Evolutionary conservation across 306 rosid genomes (phyloP).

Genomic region (Benincasa hispida): DNA sequence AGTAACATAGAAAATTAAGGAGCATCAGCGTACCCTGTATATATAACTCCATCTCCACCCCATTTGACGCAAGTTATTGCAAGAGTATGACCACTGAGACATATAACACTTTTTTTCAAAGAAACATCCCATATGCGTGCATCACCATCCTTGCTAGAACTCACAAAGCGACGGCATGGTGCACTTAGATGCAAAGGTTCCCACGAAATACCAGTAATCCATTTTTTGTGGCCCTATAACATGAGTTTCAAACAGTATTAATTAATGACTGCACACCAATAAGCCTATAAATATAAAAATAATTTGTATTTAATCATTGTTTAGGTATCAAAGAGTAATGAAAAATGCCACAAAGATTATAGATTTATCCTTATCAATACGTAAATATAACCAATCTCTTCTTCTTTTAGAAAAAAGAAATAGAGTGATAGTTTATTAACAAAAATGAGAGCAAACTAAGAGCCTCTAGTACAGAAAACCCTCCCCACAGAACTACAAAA

Average conservation of each 20-base stretch:
- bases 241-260: slow-evolving; percentile 1
- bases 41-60: slow-evolving; percentile 97
- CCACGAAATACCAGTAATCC: slow-evolving; percentile 97
- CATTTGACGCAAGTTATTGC: slow-evolving; percentile 90
- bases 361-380: background rate
- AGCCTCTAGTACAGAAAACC: background rate
- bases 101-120: slow-evolving; percentile 43
- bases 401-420: background rate
- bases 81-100: slow-evolving; percentile 81
- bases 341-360: background rate
- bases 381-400: background rate
- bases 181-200: slow-evolving; percentile 79
- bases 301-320: background rate
- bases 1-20: background rate
- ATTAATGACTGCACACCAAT: background rate
- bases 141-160: slow-evolving; percentile 97
- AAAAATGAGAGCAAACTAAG: background rate
- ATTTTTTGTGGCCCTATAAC: slow-evolving; percentile 80
- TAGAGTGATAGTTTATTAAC: background rate
- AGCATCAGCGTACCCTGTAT: slow-evolving; percentile 54
- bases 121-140: slow-evolving; percentile 91
- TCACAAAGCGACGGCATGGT: slow-evolving; percentile 87
- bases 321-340: background rate
- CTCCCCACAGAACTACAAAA: background rate
- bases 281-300: background rate